Percentiles rank a stretch among this genome's conserved stretches.
phyloP scores from a whole-genome alignment of 352 stramenopile species.

The Pythium insidiosum region DNA sequence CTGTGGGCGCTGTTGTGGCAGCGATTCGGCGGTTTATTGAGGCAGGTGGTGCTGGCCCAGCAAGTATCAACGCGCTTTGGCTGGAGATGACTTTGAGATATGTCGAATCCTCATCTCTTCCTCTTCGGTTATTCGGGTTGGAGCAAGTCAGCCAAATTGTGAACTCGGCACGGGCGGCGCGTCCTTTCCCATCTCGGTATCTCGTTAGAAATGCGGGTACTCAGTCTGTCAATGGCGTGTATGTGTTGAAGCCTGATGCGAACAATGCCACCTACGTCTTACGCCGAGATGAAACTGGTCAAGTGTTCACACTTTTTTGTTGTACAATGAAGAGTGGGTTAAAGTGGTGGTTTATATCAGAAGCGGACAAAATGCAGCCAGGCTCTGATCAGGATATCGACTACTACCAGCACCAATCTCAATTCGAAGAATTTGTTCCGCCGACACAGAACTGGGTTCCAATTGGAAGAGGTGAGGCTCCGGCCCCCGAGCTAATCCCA shows the following conservation, averaged over 20 bases:
- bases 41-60: constrained; percentile 32
- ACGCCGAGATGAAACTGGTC: constrained; percentile 53
- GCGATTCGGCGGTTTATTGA: constrained; percentile 80
- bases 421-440: constrained; percentile 90
- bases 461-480: constrained; percentile 61
- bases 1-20: constrained; percentile 66
- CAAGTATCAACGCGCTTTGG: constrained; percentile 68
- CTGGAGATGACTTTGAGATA: constrained; percentile 78
- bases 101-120: constrained; percentile 88
- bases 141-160: constrained; percentile 93
- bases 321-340: constrained; percentile 97
- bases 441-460: constrained; percentile 86
- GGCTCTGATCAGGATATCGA: constrained; percentile 98
- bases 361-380: constrained; percentile 94
- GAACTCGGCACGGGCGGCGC: constrained; percentile 67
- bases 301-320: constrained; percentile 93
- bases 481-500: constrained; percentile 60
- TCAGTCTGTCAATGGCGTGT: constrained; percentile 90
- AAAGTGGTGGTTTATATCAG: constrained; percentile 99
- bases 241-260: constrained; percentile 73
- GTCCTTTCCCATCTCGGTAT: constrained; percentile 84
- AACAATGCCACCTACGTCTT: constrained; percentile 71
- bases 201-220: constrained; percentile 88
- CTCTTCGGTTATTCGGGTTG: constrained; percentile 91
- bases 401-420: constrained; percentile 98